A percentile compares a stretch with the other conserved stretches of the same genome.
Evolutionary conservation across 1,284 basidiomycete species (phyloP).

Genomic region (Hemileia vastatrix): DNA sequence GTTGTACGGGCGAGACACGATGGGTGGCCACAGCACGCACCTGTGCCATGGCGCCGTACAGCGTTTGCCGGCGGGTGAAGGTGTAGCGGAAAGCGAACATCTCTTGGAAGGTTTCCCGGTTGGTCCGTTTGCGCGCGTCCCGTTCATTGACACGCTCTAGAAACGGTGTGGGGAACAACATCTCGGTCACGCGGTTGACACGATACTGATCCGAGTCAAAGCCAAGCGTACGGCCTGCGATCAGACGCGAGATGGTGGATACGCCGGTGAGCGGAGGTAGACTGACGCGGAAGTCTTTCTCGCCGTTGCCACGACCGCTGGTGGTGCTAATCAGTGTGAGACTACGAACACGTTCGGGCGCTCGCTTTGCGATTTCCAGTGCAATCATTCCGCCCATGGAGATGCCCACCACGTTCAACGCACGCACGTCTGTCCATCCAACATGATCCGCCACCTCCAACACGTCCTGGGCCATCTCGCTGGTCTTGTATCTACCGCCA

Average conservation of each 20-base stretch:
- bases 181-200: constrained; percentile 53
- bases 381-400: constrained; percentile 81
- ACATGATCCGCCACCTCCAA: constrained; percentile 60
- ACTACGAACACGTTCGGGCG: constrained; percentile 58
- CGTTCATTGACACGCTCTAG: constrained; percentile 49
- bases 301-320: constrained; percentile 47
- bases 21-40: constrained; percentile 65
- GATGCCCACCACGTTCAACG: constrained; percentile 65
- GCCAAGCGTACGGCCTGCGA: constrained; percentile 49
- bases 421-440: constrained; percentile 57
- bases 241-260: constrained; percentile 42
- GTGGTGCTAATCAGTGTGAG: constrained; percentile 63
- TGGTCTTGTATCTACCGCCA: constrained; percentile 51
- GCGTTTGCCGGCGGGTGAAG: constrained; percentile 55
- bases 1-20: constrained; percentile 53
- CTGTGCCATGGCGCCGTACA: constrained; percentile 62
- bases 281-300: constrained; percentile 17
- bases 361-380: constrained; percentile 57
- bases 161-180: constrained; percentile 57
- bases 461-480: constrained; percentile 66
- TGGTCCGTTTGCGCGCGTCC: constrained; percentile 55
- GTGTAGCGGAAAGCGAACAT: constrained; percentile 52
- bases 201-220: constrained; percentile 52
- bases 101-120: constrained; percentile 54
- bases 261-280: constrained; percentile 29